Percentiles rank a stretch among this genome's conserved stretches.
These are phyloP conservation scores for Rhytidiadelphus loreus DNA, from an alignment of 225 moss, liverwort and hornwort genomes.

Conservation along the genomic window DNA sequence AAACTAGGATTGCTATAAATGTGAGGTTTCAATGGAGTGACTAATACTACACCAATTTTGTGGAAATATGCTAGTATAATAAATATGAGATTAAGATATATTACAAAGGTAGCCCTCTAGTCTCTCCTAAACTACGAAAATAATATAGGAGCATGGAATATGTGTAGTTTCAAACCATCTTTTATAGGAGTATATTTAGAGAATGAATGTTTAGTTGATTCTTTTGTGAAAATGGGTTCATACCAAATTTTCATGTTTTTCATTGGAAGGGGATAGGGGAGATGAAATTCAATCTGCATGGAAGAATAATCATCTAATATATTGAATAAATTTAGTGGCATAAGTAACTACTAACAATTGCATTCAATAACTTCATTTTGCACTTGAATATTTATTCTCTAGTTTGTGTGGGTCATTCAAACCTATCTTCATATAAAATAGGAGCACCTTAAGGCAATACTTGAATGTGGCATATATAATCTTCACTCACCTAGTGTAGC, in stretches of 20 bases:
- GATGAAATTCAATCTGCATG: not conserved
- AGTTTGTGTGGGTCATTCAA: not conserved
- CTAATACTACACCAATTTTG: no score
- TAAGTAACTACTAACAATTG: not conserved
- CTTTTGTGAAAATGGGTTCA: not conserved
- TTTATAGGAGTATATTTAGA: not conserved
- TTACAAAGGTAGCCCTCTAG: accelerated
- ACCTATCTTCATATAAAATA: not conserved
- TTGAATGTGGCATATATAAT: not conserved
- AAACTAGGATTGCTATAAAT: not conserved
- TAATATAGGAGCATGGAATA: not conserved
- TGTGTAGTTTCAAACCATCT: not conserved
- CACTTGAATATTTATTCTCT: not conserved
- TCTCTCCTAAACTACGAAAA: not conserved
- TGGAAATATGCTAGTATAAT: not conserved
- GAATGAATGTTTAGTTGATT: not conserved
- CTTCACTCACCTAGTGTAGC: no score
- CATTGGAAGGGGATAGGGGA: not conserved
- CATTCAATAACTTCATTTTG: not conserved
- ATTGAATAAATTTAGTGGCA: not conserved
- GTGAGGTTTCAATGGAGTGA: not conserved
- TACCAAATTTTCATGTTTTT: not conserved
- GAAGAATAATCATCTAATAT: not conserved
- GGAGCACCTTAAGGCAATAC: not conserved
- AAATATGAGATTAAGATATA: not conserved